phyloP scores from a whole-genome alignment of 805 yeast species.

The Candida hungchunana region DNA sequence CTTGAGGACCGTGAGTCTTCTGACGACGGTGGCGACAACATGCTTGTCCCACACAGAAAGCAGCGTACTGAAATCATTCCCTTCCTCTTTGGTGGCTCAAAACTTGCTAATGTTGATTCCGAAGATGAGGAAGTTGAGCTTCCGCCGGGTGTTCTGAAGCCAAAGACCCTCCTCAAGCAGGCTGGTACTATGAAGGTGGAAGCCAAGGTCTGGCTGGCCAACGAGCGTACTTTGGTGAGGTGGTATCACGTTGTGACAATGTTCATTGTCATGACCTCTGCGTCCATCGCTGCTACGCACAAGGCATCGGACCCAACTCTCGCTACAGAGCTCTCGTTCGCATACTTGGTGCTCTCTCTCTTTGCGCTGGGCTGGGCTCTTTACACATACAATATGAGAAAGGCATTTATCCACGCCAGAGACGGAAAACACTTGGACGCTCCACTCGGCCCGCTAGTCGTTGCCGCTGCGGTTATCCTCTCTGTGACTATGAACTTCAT shows the following conservation, averaged over 20 bases:
- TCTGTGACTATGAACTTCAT: slow-evolving; percentile 71
- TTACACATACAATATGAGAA: slow-evolving; percentile 63
- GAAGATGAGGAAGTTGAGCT: slow-evolving; percentile 83
- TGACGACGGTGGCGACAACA: slow-evolving; percentile 33
- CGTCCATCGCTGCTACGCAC: slow-evolving; percentile 72
- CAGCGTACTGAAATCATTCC: slow-evolving; percentile 31
- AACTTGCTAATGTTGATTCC: slow-evolving; percentile 59
- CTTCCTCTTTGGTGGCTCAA: slow-evolving; percentile 38
- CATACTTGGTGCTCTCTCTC: slow-evolving; percentile 75
- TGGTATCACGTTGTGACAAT: slow-evolving; percentile 91
- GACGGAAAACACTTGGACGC: slow-evolving; percentile 87
- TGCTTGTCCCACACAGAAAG: slow-evolving; percentile 16
- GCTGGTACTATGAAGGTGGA: slow-evolving; percentile 92
- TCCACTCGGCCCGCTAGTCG: slow-evolving; percentile 80
- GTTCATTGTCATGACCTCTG: slow-evolving; percentile 78
- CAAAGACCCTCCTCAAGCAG: slow-evolving; percentile 73
- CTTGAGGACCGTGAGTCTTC: slow-evolving; percentile 58
- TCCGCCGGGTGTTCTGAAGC: slow-evolving; percentile 88
- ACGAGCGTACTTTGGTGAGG: slow-evolving; percentile 93
- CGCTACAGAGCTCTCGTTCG: slow-evolving; percentile 70
- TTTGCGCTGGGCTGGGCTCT: slow-evolving; percentile 92
- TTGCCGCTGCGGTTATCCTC: slow-evolving; percentile 62
- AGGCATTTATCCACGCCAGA: slow-evolving; percentile 70
- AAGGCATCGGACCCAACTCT: slow-evolving; percentile 58
- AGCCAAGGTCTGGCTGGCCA: slow-evolving; percentile 98